Percentiles rank a stretch among this genome's conserved stretches.
Conservation (phyloP, 345 rosid genomes). For the Citrus inodora region DNA sequence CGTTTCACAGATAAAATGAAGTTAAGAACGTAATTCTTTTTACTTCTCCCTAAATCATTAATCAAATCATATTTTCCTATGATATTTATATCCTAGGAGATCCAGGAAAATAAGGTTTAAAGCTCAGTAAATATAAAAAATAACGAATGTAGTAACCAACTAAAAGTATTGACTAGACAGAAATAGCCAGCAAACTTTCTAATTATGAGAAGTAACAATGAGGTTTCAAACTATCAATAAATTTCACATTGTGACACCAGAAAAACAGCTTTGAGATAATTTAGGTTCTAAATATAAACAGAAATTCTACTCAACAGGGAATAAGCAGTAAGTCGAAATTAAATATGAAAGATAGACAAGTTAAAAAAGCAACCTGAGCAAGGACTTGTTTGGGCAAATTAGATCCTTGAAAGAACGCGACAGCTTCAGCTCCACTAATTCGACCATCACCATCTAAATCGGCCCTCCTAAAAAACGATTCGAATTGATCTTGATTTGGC, state of each 20-base stretch:
- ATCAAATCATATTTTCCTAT: not conserved
- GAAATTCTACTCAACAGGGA: not conserved
- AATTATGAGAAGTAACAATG: not conserved
- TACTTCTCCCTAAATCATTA: not conserved
- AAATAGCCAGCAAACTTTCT: not conserved
- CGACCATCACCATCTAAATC: constrained; percentile 96
- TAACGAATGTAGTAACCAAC: not conserved
- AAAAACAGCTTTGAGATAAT: not conserved
- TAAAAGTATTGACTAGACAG: not conserved
- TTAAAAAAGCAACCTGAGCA: constrained; percentile 59
- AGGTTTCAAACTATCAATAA: not conserved
- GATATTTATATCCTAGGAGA: not conserved
- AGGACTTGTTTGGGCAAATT: constrained; percentile 82
- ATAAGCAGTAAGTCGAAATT: not conserved
- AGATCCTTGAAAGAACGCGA: constrained; percentile 86
- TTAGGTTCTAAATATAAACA: not conserved
- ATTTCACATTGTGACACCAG: not conserved
- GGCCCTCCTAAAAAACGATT: constrained; percentile 76
- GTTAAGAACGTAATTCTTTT: not conserved
- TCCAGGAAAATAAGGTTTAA: not conserved
- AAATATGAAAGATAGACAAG: not conserved
- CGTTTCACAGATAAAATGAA: not conserved
- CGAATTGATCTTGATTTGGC: constrained; percentile 70
- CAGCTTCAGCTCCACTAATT: constrained; percentile 94
- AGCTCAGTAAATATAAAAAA: not conserved